A percentile compares a stretch with the other conserved stretches of the same genome.
Conservation (phyloP, 2,329 filamentous ascomycete species). For the Chaetomium strumarium region DNA sequence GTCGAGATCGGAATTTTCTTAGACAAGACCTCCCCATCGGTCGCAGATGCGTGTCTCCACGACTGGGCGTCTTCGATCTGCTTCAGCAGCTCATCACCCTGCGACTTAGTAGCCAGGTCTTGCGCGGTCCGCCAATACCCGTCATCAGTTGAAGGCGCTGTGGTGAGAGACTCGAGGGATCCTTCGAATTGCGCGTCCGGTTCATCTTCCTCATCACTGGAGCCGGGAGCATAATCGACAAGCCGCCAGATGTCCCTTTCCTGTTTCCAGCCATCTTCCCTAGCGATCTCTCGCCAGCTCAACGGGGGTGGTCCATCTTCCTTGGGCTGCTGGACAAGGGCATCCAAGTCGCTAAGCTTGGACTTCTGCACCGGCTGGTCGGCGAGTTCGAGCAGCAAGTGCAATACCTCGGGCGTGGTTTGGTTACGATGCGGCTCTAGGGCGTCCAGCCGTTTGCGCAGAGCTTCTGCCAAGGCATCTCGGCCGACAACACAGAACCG, state of each 20-base stretch:
- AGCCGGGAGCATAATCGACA: slow-evolving; percentile 62
- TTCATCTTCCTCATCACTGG: slow-evolving; percentile 52
- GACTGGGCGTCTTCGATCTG: slow-evolving; percentile 39
- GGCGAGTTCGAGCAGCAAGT: slow-evolving; percentile 73
- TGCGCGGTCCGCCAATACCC: slow-evolving; percentile 15
- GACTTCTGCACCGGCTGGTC: slow-evolving; percentile 71
- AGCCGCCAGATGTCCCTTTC: slow-evolving; percentile 65
- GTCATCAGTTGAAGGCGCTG: slow-evolving; percentile 31
- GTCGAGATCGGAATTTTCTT: slow-evolving; percentile 56
- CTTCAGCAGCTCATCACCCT: slow-evolving; percentile 29
- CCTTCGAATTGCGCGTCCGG: slow-evolving; percentile 33
- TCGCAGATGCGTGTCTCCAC: slow-evolving; percentile 35
- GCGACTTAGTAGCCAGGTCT: slow-evolving; percentile 20
- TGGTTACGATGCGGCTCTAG: slow-evolving; percentile 39
- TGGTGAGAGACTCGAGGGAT: slow-evolving; percentile 31
- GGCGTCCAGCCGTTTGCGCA: slow-evolving; percentile 39
- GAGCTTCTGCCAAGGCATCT: slow-evolving; percentile 69
- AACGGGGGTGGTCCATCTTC: slow-evolving; percentile 44
- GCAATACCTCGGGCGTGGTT: slow-evolving; percentile 74
- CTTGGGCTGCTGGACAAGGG: slow-evolving; percentile 41
- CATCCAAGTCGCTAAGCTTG: slow-evolving; percentile 56
- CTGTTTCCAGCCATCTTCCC: slow-evolving; percentile 65
- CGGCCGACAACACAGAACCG: slow-evolving; percentile 76
- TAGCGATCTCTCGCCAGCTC: slow-evolving; percentile 74
- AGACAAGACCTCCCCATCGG: slow-evolving; percentile 29